phyloP scores from a whole-genome alignment of 75 land plant genomes.

The Cunninghamia lanceolata region DNA sequence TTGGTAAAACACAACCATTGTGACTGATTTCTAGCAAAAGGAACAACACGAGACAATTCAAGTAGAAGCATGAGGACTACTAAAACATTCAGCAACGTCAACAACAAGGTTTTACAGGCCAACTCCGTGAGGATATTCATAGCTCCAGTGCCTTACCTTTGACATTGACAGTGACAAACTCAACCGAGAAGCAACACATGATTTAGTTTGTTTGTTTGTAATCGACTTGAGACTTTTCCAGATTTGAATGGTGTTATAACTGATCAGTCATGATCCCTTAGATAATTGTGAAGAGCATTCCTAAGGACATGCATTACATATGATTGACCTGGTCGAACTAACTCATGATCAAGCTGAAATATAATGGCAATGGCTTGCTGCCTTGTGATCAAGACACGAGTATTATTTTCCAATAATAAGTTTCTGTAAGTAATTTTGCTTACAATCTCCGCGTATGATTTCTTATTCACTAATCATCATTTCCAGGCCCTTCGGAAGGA shows the following conservation, averaged over 20 bases:
- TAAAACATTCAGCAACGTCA: not conserved
- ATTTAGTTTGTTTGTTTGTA: not conserved
- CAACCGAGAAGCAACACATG: not conserved
- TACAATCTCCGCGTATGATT: not conserved
- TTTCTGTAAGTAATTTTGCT: not conserved
- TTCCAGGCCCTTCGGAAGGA: constrained; percentile 37
- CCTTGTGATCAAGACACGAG: not conserved
- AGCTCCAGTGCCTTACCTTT: not conserved
- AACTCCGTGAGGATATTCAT: not conserved
- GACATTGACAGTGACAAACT: not conserved
- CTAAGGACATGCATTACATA: not conserved
- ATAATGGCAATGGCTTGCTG: not conserved
- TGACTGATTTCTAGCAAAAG: not conserved
- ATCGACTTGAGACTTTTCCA: not conserved
- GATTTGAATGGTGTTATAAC: not conserved
- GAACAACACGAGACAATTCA: not conserved
- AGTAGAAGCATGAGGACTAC: not conserved
- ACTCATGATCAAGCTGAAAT: not conserved
- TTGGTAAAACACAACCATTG: not conserved
- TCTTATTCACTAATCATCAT: not conserved
- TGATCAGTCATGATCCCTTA: not conserved
- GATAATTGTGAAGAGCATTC: not conserved
- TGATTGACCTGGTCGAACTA: not conserved
- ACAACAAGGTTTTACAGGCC: not conserved
- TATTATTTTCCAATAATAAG: not conserved